These are phyloP conservation scores for Aulographum hederae DNA, from an alignment of 2,329 filamentous ascomycete genomes.

Conservation along the genomic window DNA sequence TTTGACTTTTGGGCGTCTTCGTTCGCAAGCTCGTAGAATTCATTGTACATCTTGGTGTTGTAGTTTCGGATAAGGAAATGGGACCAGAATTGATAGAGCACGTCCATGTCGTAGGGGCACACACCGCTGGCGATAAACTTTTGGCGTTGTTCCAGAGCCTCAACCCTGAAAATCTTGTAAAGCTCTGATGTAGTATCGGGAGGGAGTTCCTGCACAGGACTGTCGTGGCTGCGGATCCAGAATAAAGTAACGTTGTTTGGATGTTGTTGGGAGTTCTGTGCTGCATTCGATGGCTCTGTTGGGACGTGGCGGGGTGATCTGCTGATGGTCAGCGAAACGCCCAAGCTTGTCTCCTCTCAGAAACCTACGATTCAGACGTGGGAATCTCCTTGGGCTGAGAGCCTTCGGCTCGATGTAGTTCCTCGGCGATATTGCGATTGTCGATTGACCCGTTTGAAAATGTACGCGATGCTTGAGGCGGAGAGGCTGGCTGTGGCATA, in stretches of 20 bases:
- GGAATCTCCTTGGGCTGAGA: too few species aligned
- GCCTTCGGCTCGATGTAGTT: too few species aligned
- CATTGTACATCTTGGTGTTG: constrained; percentile 56
- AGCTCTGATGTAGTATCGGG: constrained; percentile 27
- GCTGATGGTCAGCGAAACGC: too few species aligned
- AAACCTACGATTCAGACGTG: too few species aligned
- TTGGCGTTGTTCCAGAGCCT: constrained; percentile 30
- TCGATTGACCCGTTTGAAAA: constrained; percentile 37
- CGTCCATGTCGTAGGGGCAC: constrained; percentile 40
- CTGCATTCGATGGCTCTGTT: too few species aligned
- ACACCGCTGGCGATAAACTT: constrained; percentile 22
- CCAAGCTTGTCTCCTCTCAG: too few species aligned
- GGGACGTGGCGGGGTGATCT: too few species aligned
- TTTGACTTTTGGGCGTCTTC: constrained; percentile 39
- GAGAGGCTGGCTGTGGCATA: constrained; percentile 14
- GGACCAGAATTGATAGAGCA: constrained; percentile 59
- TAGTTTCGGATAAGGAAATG: constrained; percentile 57
- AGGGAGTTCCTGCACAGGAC: constrained; percentile 23
- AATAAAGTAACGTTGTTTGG: too few species aligned
- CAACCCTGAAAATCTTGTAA: constrained; percentile 28
- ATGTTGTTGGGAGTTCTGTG: too few species aligned
- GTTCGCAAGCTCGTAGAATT: constrained; percentile 49
- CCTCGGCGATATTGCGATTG: constrained; percentile 6
- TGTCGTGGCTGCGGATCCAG: constrained; percentile 31
- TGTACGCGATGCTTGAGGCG: constrained; percentile 20